phyloP scores from a whole-genome alignment of 352 stramenopile species.

The Globisporangium abappressorium region DNA sequence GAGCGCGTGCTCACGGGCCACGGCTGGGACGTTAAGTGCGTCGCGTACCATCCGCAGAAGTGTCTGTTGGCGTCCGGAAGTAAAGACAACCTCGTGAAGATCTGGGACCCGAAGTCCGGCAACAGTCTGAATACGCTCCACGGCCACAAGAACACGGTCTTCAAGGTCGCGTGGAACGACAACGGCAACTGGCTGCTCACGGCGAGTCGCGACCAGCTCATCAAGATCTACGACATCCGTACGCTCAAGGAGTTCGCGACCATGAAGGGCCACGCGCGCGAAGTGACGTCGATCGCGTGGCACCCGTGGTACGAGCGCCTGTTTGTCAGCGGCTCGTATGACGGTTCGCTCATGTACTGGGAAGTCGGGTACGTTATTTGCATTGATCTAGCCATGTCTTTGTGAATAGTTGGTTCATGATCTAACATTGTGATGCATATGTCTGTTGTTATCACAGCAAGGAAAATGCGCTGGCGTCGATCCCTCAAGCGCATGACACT shows the following conservation, averaged over 20 bases:
- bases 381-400: not conserved
- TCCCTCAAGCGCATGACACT: slow-evolving; percentile 94
- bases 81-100: slow-evolving; percentile 97
- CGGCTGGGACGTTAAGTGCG: slow-evolving; percentile 97
- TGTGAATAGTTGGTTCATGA: not conserved
- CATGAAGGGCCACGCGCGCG: slow-evolving; percentile 94
- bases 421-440: slow-evolving; percentile 3
- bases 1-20: slow-evolving; percentile 95
- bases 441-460: slow-evolving; percentile 38
- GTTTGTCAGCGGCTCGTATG: slow-evolving; percentile 96
- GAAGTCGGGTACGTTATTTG: slow-evolving; percentile 84
- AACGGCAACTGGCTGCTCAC: slow-evolving; percentile 98
- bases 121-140: slow-evolving; percentile 94
- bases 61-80: slow-evolving; percentile 93
- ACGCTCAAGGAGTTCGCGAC: slow-evolving; percentile 95
- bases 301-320: slow-evolving; percentile 96
- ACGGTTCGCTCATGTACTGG: slow-evolving; percentile 98
- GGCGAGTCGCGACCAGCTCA: slow-evolving; percentile 95
- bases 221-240: slow-evolving; percentile 99
- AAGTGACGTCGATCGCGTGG: slow-evolving; percentile 96
- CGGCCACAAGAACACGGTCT: slow-evolving; percentile 98
- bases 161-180: slow-evolving; percentile 96
- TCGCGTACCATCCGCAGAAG: slow-evolving; percentile 95
- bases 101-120: slow-evolving; percentile 96
- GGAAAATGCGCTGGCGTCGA: slow-evolving; percentile 75